These are phyloP conservation scores for Sordariomycetes sp. DNA, from an alignment of 2,329 filamentous ascomycete genomes.

Conservation along the genomic window DNA sequence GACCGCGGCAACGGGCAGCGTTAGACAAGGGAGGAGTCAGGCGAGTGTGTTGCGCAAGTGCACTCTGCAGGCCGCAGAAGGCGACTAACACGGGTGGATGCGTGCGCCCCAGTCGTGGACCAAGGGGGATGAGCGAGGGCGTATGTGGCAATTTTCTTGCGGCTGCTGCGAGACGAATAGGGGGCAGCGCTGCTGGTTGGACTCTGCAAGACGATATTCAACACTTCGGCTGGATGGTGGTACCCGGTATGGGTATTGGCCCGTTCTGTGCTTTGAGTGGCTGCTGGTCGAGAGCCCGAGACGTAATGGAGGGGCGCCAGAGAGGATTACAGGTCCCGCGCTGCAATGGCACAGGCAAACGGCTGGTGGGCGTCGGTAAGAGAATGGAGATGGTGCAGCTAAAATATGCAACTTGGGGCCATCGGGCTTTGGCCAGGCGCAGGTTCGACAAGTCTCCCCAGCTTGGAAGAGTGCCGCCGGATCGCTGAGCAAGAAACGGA, in stretches of 20 bases:
- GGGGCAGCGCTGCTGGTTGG: not conserved
- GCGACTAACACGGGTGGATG: not conserved
- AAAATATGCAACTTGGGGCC: not conserved
- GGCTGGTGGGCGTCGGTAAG: not conserved
- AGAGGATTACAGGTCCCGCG: not conserved
- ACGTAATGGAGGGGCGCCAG: not conserved
- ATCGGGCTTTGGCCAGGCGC: not conserved
- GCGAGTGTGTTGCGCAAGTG: not conserved
- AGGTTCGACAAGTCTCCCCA: not conserved
- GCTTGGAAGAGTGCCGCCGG: not conserved
- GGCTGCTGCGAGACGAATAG: not conserved
- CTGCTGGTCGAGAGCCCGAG: not conserved
- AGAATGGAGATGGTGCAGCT: not conserved
- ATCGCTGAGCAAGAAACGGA: not conserved
- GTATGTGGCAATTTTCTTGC: not conserved
- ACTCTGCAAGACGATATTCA: not conserved
- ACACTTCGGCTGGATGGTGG: not conserved
- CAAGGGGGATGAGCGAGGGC: not conserved
- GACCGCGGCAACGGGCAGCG: not conserved
- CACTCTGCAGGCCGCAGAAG: not conserved
- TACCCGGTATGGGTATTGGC: not conserved
- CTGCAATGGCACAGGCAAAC: not conserved
- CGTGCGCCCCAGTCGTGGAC: not conserved
- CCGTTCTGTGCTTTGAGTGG: not conserved
- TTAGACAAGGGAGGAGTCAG: not conserved